Conservation (phyloP, 768 basidiomycete species). For the Naganishia friedmannii region DNA sequence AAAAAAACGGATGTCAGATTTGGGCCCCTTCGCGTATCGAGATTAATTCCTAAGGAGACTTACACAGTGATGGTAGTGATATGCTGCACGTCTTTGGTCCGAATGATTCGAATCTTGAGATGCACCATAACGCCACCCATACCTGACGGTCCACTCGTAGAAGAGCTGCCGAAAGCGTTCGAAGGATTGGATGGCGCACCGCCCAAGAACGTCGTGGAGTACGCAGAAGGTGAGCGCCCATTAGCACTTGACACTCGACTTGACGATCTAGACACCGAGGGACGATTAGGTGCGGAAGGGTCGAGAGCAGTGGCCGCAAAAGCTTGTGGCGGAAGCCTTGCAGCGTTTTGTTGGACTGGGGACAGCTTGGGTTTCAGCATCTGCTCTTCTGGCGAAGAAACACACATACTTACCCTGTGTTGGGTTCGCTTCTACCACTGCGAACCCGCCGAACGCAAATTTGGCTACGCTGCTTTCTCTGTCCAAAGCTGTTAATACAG, state of each 20-base stretch:
- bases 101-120: conserved; percentile 74
- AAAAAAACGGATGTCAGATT: not conserved
- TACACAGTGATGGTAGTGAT: conserved; percentile 90
- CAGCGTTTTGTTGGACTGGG: conserved; percentile 71
- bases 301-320: conserved; percentile 11
- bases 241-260: conserved; percentile 21
- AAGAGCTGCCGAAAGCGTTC: conserved; percentile 50
- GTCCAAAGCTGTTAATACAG: conserved; percentile 68
- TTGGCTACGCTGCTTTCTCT: conserved; percentile 77
- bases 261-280: conserved; percentile 16
- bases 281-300: not conserved
- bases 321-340: conserved; percentile 62
- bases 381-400: not conserved
- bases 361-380: not conserved
- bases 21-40: not conserved
- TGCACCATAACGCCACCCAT: conserved; percentile 67
- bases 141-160: conserved; percentile 49
- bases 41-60: conserved; percentile 47
- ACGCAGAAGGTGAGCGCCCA: conserved; percentile 43
- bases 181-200: conserved; percentile 53
- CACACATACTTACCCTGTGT: conserved; percentile 37
- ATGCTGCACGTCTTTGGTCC: conserved; percentile 75
- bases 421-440: conserved; percentile 71
- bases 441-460: conserved; percentile 86
- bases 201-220: conserved; percentile 40